These are phyloP conservation scores for Metschnikowia lochheadii DNA, from an alignment of 805 yeast genomes.

Conservation along the genomic window DNA sequence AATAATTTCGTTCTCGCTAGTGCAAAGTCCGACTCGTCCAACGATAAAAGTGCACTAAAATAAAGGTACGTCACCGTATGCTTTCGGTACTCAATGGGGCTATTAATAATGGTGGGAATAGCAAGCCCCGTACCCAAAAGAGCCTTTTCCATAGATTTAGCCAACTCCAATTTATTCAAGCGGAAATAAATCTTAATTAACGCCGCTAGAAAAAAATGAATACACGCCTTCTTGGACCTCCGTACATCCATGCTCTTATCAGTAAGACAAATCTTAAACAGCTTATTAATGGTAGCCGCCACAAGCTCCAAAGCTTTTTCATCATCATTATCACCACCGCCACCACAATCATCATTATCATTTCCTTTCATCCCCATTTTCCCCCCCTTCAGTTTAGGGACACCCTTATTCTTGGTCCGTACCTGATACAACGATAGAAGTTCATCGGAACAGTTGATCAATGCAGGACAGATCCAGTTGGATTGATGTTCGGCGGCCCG, in stretches of 20 bases:
- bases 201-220: conserved; percentile 66
- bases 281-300: conserved; percentile 62
- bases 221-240: conserved; percentile 55
- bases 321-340: no score
- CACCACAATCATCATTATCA: no score
- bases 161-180: conserved; percentile 64
- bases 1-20: conserved; percentile 49
- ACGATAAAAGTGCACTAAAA: conserved; percentile 62
- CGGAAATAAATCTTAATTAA: conserved; percentile 67
- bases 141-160: conserved; percentile 70
- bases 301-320: conserved; percentile 43
- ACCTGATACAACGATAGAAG: conserved; percentile 39
- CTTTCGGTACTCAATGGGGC: conserved; percentile 34
- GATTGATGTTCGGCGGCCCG: conserved; percentile 51
- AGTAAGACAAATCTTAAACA: conserved; percentile 73
- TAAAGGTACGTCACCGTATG: conserved; percentile 55
- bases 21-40: conserved; percentile 58
- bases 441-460: conserved; percentile 39
- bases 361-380: conserved; percentile 3
- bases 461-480: conserved; percentile 48
- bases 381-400: conserved; percentile 19
- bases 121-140: conserved; percentile 49
- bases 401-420: conserved; percentile 23
- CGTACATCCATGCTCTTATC: conserved; percentile 59
- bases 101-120: conserved; percentile 41